Evolutionary conservation across 2,329 filamentous ascomycete genomes (phyloP).

Genomic region (Magnaporthiopsis poae): DNA sequence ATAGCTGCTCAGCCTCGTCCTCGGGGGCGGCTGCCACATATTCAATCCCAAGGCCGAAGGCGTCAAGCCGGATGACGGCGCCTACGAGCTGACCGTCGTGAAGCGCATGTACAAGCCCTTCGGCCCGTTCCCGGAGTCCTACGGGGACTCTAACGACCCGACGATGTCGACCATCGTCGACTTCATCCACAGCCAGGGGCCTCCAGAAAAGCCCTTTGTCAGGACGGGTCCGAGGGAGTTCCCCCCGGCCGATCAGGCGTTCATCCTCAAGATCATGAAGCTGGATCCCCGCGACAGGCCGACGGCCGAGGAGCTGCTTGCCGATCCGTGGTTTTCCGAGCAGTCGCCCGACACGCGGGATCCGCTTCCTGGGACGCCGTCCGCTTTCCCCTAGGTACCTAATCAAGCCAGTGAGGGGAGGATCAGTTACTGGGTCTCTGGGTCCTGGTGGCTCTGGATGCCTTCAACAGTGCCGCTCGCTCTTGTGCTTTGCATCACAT

Average conservation of each 20-base stretch:
- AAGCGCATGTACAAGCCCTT: conserved; percentile 18
- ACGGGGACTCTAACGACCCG: conserved; percentile 14
- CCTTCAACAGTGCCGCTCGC: too few relatives aligned
- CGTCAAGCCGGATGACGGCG: conserved; percentile 7
- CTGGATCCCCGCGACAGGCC: conserved; percentile 20
- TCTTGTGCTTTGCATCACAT: too few relatives aligned
- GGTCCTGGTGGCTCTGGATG: too few relatives aligned
- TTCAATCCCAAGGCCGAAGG: conserved; percentile 16
- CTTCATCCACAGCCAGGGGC: conserved; percentile 15
- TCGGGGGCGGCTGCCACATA: conserved; percentile 17
- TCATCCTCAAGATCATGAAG: conserved; percentile 19
- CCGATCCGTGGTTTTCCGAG: conserved; percentile 19
- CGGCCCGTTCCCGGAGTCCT: conserved; percentile 15
- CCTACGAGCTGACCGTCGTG: conserved; percentile 17
- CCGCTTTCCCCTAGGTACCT: too few relatives aligned
- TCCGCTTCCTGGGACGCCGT: not conserved
- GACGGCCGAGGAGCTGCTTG: conserved; percentile 17
- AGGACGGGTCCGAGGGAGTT: conserved; percentile 14
- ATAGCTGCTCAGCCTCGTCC: conserved; percentile 17
- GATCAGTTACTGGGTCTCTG: too few relatives aligned
- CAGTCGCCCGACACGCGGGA: conserved; percentile 15
- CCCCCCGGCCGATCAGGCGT: conserved; percentile 16
- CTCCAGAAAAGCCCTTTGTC: conserved; percentile 16
- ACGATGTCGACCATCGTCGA: conserved; percentile 12
- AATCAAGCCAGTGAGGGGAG: too few relatives aligned